Conservation (phyloP, 805 yeast genomes). For the Jamesozyma hellenica region DNA sequence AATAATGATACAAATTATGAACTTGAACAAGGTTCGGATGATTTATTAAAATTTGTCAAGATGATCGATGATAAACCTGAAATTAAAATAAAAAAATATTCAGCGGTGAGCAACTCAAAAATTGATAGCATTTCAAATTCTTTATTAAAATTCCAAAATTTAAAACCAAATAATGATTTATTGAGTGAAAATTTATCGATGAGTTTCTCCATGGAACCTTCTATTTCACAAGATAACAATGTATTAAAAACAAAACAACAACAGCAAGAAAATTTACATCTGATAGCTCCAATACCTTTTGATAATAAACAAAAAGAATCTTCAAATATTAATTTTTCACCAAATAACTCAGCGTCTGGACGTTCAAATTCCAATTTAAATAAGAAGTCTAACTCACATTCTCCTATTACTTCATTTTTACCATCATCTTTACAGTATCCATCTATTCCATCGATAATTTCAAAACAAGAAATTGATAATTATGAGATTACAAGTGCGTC, state of each 20-base stretch:
- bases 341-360: neutral
- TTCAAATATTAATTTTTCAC: no score
- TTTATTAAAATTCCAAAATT: slow-evolving; percentile 39
- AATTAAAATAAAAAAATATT: slow-evolving; percentile 27
- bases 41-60: slow-evolving; percentile 59
- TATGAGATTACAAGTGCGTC: slow-evolving; percentile 2
- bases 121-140: slow-evolving; percentile 34
- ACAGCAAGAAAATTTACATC: neutral
- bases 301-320: no score
- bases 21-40: slow-evolving; percentile 20
- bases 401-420: slow-evolving; percentile 28
- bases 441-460: slow-evolving; percentile 26
- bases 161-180: slow-evolving; percentile 44
- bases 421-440: slow-evolving; percentile 19
- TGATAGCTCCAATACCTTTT: neutral
- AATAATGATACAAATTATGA: neutral
- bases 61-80: slow-evolving; percentile 59
- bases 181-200: slow-evolving; percentile 47
- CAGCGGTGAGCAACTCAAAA: slow-evolving; percentile 8
- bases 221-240: slow-evolving; percentile 1
- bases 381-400: slow-evolving; percentile 28
- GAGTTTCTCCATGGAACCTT: slow-evolving; percentile 31
- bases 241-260: neutral
- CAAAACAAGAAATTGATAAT: slow-evolving; percentile 3
- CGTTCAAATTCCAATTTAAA: slow-evolving; percentile 16